Conservation (phyloP, 805 yeast species). For the Metschnikowia noctiluminum region DNA sequence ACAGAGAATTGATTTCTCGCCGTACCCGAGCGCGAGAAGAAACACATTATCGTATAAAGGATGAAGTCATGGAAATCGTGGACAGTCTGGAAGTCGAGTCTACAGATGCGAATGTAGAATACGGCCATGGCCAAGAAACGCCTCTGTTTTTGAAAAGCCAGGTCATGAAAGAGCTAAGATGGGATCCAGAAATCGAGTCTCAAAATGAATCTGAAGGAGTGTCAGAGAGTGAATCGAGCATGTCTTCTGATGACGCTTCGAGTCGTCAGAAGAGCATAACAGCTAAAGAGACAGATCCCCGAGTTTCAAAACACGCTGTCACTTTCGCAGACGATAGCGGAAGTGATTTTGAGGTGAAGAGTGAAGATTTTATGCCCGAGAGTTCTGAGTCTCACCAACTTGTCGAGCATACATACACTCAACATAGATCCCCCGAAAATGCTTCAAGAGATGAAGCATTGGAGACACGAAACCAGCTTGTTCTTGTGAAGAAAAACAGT, state of each 20-base stretch:
- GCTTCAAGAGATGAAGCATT: too few relatives aligned
- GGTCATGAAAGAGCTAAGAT: background rate
- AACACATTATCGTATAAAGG: background rate
- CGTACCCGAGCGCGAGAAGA: background rate
- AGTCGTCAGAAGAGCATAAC: too few relatives aligned
- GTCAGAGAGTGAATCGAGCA: too few relatives aligned
- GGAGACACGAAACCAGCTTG: background rate
- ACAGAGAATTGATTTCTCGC: background rate
- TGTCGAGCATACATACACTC: too few relatives aligned
- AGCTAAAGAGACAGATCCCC: too few relatives aligned
- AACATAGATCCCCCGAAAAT: too few relatives aligned
- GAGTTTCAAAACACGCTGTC: background rate
- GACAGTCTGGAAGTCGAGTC: constrained; percentile 3
- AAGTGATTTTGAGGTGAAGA: background rate
- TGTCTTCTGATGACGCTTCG: too few relatives aligned
- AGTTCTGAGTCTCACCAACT: too few relatives aligned
- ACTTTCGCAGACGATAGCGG: background rate
- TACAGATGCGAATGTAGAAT: background rate
- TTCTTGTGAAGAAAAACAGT: background rate
- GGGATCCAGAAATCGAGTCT: background rate
- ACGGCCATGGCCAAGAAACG: background rate
- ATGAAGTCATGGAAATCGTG: background rate
- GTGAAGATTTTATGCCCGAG: background rate
- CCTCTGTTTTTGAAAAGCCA: background rate
- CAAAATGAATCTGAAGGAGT: background rate